A percentile compares a stretch with the other conserved stretches of the same genome.
phyloP scores from a whole-genome alignment of 129 eudicot genomes.

The Kitagawia praeruptora region DNA sequence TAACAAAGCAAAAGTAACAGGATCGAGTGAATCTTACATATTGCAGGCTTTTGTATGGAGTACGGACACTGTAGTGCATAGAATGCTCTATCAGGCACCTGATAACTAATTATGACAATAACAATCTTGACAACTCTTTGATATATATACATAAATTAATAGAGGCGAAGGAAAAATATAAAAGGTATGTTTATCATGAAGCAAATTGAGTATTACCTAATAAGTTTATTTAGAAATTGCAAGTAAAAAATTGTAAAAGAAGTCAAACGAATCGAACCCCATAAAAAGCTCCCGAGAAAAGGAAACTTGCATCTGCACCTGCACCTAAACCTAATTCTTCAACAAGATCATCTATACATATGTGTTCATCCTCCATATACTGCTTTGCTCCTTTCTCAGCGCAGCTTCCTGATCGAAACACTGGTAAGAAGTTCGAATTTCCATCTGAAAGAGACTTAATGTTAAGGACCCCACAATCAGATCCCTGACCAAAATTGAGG shows the following conservation, averaged over 20 bases:
- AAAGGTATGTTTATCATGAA: no score
- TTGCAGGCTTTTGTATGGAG: no score
- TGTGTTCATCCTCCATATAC: conserved; percentile 88
- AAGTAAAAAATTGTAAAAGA: conserved; percentile 39
- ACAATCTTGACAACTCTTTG: no score
- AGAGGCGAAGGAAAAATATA: no score
- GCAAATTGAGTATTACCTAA: no score
- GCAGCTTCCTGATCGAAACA: conserved; percentile 85
- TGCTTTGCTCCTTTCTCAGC: conserved; percentile 85
- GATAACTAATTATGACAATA: no score
- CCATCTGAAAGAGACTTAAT: conserved; percentile 43
- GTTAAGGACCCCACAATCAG: conserved; percentile 33
- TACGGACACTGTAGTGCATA: no score
- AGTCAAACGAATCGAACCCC: conserved; percentile 45
- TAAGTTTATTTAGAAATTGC: no score
- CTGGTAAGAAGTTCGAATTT: conserved; percentile 41
- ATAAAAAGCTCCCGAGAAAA: conserved; percentile 83
- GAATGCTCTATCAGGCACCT: no score
- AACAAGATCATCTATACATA: conserved; percentile 65
- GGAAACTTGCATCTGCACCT: conserved; percentile 41
- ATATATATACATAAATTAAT: no score
- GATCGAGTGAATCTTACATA: no score
- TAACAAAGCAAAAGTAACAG: no score
- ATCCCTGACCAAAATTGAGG: conserved; percentile 29
- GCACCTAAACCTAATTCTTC: conserved; percentile 49